Evolutionary conservation across 2,329 filamentous ascomycete genomes (phyloP).

Genomic region (Clonostachys sp.): DNA sequence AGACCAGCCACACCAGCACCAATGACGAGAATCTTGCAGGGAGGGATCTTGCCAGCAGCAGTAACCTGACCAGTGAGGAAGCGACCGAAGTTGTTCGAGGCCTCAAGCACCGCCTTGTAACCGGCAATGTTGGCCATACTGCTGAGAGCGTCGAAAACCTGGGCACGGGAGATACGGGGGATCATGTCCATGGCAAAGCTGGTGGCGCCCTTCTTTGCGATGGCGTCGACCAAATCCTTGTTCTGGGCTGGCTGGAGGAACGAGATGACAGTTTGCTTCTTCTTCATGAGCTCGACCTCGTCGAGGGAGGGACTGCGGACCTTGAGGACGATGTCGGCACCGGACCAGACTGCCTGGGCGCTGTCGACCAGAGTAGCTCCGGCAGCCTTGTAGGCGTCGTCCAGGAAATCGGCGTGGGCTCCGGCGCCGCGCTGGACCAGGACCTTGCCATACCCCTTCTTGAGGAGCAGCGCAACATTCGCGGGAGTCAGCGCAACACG

Average conservation of each 20-base stretch:
- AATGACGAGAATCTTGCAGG: slow-evolving; percentile 86
- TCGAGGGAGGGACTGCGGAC: slow-evolving; percentile 69
- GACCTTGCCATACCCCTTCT: slow-evolving; percentile 77
- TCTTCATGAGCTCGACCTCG: slow-evolving; percentile 64
- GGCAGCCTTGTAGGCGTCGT: slow-evolving; percentile 71
- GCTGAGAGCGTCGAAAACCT: slow-evolving; percentile 83
- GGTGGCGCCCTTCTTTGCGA: slow-evolving; percentile 67
- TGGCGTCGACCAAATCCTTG: slow-evolving; percentile 65
- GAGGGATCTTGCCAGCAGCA: slow-evolving; percentile 84
- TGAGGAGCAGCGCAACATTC: slow-evolving; percentile 76
- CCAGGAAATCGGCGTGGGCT: slow-evolving; percentile 68
- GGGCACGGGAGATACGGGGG: slow-evolving; percentile 81
- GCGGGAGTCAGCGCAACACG: slow-evolving; percentile 82
- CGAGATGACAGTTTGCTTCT: slow-evolving; percentile 72
- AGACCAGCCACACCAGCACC: slow-evolving; percentile 86
- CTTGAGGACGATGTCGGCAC: slow-evolving; percentile 78
- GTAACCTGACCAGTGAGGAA: slow-evolving; percentile 89
- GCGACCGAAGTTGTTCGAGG: slow-evolving; percentile 82
- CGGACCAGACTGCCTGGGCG: slow-evolving; percentile 63
- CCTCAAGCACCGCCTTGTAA: slow-evolving; percentile 87
- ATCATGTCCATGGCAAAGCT: slow-evolving; percentile 92
- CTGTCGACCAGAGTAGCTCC: slow-evolving; percentile 73
- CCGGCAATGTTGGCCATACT: slow-evolving; percentile 95
- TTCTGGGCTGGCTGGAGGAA: slow-evolving; percentile 83
- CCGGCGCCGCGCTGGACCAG: slow-evolving; percentile 81